Conservation (phyloP, 805 yeast species). For the Scheffersomyces lignosus region DNA sequence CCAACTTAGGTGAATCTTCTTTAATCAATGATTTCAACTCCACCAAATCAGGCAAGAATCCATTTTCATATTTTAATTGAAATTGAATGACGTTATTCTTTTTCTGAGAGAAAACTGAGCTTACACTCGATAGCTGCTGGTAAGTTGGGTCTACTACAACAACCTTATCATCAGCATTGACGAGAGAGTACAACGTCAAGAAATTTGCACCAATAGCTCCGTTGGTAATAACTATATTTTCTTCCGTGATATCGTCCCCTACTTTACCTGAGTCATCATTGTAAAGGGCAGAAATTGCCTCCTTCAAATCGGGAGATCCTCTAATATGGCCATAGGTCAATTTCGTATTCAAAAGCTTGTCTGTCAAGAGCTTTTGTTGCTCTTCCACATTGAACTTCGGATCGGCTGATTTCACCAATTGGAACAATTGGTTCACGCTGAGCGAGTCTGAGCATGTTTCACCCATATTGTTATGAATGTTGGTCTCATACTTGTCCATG, state of each 20-base stretch:
- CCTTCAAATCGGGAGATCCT: slow-evolving; percentile 43
- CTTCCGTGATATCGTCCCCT: slow-evolving; percentile 16
- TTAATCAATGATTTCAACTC: slow-evolving; percentile 28
- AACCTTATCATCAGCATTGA: slow-evolving; percentile 47
- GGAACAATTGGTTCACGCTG: slow-evolving; percentile 37
- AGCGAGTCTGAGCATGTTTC: slow-evolving; percentile 54
- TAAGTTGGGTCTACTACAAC: slow-evolving; percentile 51
- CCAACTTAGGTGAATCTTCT: slow-evolving; percentile 38
- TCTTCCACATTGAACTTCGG: slow-evolving; percentile 1
- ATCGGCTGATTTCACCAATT: slow-evolving; percentile 13
- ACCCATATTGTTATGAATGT: slow-evolving; percentile 43
- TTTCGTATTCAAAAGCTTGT: slow-evolving; percentile 21
- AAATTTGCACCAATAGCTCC: slow-evolving; percentile 61
- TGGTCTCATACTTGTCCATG: slow-evolving; percentile 51
- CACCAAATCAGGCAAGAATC: slow-evolving; percentile 36
- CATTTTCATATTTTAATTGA: slow-evolving; percentile 30
- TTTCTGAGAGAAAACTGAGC: slow-evolving; percentile 44
- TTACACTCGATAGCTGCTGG: slow-evolving; percentile 50
- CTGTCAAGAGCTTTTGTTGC: slow-evolving; percentile 9
- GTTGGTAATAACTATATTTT: slow-evolving; percentile 48
- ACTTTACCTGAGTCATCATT: slow-evolving; percentile 15
- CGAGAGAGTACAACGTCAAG: slow-evolving; percentile 43
- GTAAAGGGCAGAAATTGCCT: slow-evolving; percentile 37
- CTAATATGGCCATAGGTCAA: slow-evolving; percentile 48
- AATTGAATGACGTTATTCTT: slow-evolving; percentile 33